These are phyloP conservation scores for Teratosphaeria pseudoeucalypti DNA, from an alignment of 2,329 filamentous ascomycete species.

Conservation along the genomic window DNA sequence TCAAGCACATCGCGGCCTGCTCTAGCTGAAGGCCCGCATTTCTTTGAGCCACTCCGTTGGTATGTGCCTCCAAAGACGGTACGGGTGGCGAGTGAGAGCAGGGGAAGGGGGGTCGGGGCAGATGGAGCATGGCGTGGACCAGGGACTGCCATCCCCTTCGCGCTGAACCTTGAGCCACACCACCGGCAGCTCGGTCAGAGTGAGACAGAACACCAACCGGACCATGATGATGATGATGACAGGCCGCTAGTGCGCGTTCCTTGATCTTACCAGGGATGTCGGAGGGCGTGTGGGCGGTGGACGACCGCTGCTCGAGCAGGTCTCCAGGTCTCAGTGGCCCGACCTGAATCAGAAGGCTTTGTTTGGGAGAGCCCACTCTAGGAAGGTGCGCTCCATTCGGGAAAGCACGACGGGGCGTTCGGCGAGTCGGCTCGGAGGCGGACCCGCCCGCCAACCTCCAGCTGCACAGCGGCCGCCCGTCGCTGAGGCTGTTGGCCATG, in stretches of 20 bases:
- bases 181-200: background rate
- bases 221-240: background rate
- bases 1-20: background rate
- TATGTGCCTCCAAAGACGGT: background rate
- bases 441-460: background rate
- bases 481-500: background rate
- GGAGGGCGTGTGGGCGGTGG: background rate
- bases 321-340: background rate
- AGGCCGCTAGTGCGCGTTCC: background rate
- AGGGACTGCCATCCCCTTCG: background rate
- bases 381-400: background rate
- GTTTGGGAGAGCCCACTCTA: background rate
- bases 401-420: background rate
- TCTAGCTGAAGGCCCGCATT: background rate
- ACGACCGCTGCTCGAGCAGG: background rate
- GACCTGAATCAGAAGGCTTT: background rate
- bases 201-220: background rate
- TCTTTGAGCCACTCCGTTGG: background rate
- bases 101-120: background rate
- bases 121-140: background rate
- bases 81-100: background rate
- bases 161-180: background rate
- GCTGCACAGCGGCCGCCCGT: background rate
- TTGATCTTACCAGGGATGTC: background rate
- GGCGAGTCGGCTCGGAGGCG: background rate